Evolutionary conservation across 2,329 filamentous ascomycete species (phyloP), one percentile per base, ranked within the genome.

Genomic region (Monilinia aucupariae): DNA sequence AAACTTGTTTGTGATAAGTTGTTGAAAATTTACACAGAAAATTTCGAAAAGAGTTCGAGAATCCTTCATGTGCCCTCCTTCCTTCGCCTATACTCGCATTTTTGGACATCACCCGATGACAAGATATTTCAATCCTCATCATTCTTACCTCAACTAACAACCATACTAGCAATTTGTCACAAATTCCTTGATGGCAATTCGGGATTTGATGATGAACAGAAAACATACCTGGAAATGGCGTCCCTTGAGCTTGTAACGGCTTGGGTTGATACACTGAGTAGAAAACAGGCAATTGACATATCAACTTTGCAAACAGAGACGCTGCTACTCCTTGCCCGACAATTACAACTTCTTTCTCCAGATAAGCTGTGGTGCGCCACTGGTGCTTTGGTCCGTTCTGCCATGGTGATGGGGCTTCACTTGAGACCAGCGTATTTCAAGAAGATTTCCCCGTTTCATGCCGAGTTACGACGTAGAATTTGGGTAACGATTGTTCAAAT

Each of bases 371-470:
- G 64, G 64, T 61, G 52, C 13, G 59, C 58, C 51, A 62, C 78
- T 0, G 82, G 83, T 1, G 64, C 62, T 12, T 66, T 85, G n/a
- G 66, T 84, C n/a, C 76, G 82, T 6, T 78, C 78, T 15, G 83
- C 82, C 60, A 80, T 85, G 72, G 78, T 77, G 61, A 82, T 84
- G 76, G 83, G 83, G 5, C 74, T 85, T 9, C 82, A 85, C 68
- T 78, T 81, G 3, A 82, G 85, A 61, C 83, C 83, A 0, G 75
- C 72, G 32, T 74, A 78, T 59, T 76, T 83, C 6, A 75, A 76
- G 10, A 74, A 76, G n/a, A 79, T 82, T 75, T 77, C 79, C 4
- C 69, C 73, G 0, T 78, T 80, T 55, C 74, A 76, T 30, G 76
- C 78, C 2, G 83, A 85, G 71, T 77, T 85, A 72, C 77, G 82